Percentiles rank a stretch among this genome's conserved stretches.
phyloP scores from a whole-genome alignment of 768 basidiomycete species.

The Rhodotorula graminis region DNA sequence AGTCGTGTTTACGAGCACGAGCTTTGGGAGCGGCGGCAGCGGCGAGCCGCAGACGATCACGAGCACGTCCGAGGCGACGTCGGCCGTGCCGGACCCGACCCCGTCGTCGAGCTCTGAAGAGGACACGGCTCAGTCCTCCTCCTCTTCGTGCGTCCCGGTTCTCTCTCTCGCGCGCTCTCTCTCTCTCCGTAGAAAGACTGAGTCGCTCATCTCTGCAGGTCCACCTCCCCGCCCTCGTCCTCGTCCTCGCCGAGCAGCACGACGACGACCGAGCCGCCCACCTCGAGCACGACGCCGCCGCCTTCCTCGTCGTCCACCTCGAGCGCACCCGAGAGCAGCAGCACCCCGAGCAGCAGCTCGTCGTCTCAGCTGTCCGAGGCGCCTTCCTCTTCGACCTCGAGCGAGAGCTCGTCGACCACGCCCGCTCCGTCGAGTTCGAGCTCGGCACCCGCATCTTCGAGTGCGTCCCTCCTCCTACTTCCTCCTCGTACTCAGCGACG shows the following conservation, averaged over 20 bases:
- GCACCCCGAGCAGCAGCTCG: slow-evolving; percentile 1
- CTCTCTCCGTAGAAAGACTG: no score
- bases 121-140: background rate
- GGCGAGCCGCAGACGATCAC: background rate
- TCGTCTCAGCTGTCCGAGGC: background rate
- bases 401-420: background rate
- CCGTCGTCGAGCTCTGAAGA: background rate
- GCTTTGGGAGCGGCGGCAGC: background rate
- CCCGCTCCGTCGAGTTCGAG: background rate
- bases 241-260: background rate
- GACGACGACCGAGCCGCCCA: background rate
- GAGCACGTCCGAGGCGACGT: background rate
- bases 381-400: background rate
- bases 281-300: background rate
- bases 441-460: background rate
- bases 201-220: background rate
- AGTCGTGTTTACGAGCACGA: slow-evolving; percentile 14
- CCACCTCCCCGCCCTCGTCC: background rate
- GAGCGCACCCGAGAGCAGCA: background rate
- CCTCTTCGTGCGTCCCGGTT: background rate
- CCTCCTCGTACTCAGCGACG: no score
- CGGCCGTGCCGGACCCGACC: background rate
- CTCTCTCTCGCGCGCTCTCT: background rate
- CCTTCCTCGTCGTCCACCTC: background rate
- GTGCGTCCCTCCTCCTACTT: background rate